These are phyloP conservation scores for Globisporangium radiosum DNA, from an alignment of 352 stramenopile genomes.

Conservation along the genomic window DNA sequence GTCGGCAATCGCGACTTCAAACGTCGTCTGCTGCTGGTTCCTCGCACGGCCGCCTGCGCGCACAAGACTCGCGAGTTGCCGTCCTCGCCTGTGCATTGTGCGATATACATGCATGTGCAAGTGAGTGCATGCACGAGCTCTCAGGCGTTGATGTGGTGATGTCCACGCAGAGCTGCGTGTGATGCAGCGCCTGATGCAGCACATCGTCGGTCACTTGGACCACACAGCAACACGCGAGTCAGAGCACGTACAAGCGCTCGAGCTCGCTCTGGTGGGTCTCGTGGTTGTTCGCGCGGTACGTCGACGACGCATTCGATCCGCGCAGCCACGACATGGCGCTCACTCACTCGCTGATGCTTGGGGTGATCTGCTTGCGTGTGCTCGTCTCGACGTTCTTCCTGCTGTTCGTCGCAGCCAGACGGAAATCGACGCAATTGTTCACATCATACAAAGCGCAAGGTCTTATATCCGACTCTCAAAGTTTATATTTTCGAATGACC, in stretches of 20 bases:
- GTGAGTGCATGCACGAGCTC: neutral
- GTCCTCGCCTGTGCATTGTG: constrained; percentile 38
- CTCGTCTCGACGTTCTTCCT: neutral
- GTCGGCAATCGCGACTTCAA: constrained; percentile 64
- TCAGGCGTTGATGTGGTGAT: too few species aligned
- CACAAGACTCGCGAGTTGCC: constrained; percentile 76
- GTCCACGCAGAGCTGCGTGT: too few species aligned
- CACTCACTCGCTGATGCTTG: neutral
- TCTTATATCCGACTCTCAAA: too few species aligned
- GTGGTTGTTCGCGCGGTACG: constrained; percentile 30
- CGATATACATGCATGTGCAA: neutral
- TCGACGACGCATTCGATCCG: constrained; percentile 33
- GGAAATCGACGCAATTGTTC: too few species aligned
- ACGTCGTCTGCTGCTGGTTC: constrained; percentile 82
- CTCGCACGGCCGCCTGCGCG: constrained; percentile 72
- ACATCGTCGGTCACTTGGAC: too few species aligned
- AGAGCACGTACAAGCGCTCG: constrained; percentile 57
- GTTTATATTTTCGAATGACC: too few species aligned
- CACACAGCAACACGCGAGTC: neutral
- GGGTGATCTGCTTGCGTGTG: neutral
- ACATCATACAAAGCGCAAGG: too few species aligned
- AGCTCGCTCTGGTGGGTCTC: constrained; percentile 79
- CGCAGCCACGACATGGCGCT: constrained; percentile 46
- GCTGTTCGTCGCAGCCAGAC: neutral
- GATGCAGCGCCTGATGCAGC: too few species aligned